phyloP scores from a whole-genome alignment of 306 rosid species.

The Castanea sativa region DNA sequence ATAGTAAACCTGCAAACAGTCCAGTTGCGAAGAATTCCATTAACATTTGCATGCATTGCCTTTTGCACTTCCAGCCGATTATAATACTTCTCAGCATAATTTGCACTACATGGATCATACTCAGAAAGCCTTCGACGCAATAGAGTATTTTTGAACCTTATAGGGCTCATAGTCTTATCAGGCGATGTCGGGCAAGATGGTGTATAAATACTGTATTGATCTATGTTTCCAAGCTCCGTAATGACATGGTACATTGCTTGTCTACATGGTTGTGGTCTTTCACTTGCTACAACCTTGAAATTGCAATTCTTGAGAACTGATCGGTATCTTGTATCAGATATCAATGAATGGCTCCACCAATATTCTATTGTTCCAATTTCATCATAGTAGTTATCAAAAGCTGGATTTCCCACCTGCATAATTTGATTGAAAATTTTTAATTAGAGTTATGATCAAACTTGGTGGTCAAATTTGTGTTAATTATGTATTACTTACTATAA shows the following conservation, averaged over 20 bases:
- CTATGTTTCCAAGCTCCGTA: slow-evolving; percentile 60
- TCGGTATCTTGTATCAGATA: slow-evolving; percentile 66
- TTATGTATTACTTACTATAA: slow-evolving; percentile 46
- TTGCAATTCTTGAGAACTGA: slow-evolving; percentile 62
- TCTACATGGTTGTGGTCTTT: slow-evolving; percentile 42
- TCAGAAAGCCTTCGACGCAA: slow-evolving; percentile 53
- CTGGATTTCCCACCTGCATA: slow-evolving; percentile 74
- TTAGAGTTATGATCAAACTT: not conserved
- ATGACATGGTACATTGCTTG: slow-evolving; percentile 42
- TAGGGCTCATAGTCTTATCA: slow-evolving; percentile 9
- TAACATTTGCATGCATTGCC: slow-evolving; percentile 82
- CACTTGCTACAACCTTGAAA: slow-evolving; percentile 31
- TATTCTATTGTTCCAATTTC: slow-evolving; percentile 56
- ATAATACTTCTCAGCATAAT: slow-evolving; percentile 74
- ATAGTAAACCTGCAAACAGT: slow-evolving; percentile 78
- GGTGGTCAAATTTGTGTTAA: too few relatives aligned
- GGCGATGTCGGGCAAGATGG: slow-evolving; percentile 35
- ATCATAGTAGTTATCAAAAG: slow-evolving; percentile 58
- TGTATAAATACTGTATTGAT: slow-evolving; percentile 71
- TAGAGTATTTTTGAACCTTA: slow-evolving; percentile 49
- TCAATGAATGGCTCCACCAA: slow-evolving; percentile 86
- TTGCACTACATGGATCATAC: slow-evolving; percentile 78
- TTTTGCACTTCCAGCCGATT: slow-evolving; percentile 67
- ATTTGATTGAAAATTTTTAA: not conserved
- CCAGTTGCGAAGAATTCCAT: slow-evolving; percentile 69